Percentiles rank a stretch among this genome's conserved stretches.
These are phyloP conservation scores for Candida tetrigidarum DNA, from an alignment of 1,139 yeast species.

Conservation along the genomic window DNA sequence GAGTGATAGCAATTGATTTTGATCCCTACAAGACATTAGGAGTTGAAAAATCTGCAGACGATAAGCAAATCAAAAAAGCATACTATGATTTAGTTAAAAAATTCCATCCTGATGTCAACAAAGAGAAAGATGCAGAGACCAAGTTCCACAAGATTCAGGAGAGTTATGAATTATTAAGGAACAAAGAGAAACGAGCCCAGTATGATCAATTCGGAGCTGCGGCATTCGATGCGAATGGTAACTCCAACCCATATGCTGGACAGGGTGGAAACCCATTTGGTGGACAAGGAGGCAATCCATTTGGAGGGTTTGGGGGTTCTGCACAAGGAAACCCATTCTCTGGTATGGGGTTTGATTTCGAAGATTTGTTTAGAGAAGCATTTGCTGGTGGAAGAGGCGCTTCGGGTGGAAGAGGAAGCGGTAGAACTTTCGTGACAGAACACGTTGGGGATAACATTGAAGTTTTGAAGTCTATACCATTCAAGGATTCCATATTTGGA, in stretches of 20 bases:
- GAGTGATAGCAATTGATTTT: conserved; percentile 30
- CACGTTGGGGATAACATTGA: conserved; percentile 92
- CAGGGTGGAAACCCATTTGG: conserved; percentile 13
- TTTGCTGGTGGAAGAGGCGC: conserved; percentile 53
- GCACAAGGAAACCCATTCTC: conserved; percentile 45
- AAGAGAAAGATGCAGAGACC: conserved; percentile 85
- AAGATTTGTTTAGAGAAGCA: conserved; percentile 85
- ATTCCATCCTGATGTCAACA: conserved; percentile 95
- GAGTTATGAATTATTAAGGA: conserved; percentile 90
- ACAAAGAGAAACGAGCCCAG: conserved; percentile 84
- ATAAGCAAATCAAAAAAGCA: conserved; percentile 90
- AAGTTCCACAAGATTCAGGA: conserved; percentile 92
- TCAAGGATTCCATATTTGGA: conserved; percentile 91
- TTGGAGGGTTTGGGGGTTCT: conserved; percentile 36
- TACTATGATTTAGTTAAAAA: conserved; percentile 93
- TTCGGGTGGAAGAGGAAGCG: conserved; percentile 37
- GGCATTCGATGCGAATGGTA: conserved; percentile 75
- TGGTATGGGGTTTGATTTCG: conserved; percentile 69
- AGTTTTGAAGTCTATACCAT: conserved; percentile 69
- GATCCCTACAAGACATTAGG: conserved; percentile 92
- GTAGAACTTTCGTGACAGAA: conserved; percentile 61
- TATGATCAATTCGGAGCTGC: conserved; percentile 91
- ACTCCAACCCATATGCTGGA: conserved; percentile 59
- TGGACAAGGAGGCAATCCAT: conserved; percentile 33
- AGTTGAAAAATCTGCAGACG: conserved; percentile 68